A percentile compares a stretch with the other conserved stretches of the same genome.
Conservation (phyloP, 1,284 basidiomycete genomes). For the Ceraceosorus bombacis region DNA sequence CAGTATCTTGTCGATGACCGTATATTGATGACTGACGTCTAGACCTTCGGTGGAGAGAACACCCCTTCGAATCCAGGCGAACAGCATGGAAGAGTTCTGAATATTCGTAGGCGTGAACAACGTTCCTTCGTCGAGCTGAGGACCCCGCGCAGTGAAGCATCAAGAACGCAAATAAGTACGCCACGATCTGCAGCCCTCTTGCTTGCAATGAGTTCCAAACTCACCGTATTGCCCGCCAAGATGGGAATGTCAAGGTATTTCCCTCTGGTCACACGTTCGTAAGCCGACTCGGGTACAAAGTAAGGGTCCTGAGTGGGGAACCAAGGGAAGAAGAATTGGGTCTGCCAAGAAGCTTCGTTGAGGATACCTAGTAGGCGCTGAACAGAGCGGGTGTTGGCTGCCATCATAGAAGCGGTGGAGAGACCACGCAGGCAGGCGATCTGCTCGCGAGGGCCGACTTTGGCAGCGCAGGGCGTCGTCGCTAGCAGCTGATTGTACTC, state of each 20-base stretch:
- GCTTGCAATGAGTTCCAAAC: not conserved
- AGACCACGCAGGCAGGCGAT: conserved; percentile 9
- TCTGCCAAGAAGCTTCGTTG: not conserved
- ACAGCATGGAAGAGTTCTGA: not conserved
- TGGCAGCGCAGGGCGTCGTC: conserved; percentile 16
- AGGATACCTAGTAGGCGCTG: conserved; percentile 1
- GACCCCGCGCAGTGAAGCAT: too few relatives aligned
- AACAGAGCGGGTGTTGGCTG: conserved; percentile 3
- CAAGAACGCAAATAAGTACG: too few relatives aligned
- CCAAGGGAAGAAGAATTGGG: conserved; percentile 7
- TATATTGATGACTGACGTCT: not conserved
- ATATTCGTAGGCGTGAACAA: conserved; percentile 8
- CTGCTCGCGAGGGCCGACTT: conserved; percentile 11
- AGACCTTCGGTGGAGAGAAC: not conserved
- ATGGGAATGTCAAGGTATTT: conserved; percentile 23
- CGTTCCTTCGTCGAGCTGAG: conserved; percentile 17
- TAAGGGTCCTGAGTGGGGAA: conserved; percentile 22
- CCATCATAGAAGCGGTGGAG: not conserved
- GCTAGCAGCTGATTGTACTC: conserved; percentile 11
- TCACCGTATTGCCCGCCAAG: conserved; percentile 19
- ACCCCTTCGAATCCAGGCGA: not conserved
- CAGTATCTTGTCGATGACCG: not conserved
- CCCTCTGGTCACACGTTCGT: conserved; percentile 15
- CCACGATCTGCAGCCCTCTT: too few relatives aligned
- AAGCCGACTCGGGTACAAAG: conserved; percentile 21